Base-by-base conservation (phyloP, 371 early-diverging fungal species). In the Actinomucor elegans region DNA sequence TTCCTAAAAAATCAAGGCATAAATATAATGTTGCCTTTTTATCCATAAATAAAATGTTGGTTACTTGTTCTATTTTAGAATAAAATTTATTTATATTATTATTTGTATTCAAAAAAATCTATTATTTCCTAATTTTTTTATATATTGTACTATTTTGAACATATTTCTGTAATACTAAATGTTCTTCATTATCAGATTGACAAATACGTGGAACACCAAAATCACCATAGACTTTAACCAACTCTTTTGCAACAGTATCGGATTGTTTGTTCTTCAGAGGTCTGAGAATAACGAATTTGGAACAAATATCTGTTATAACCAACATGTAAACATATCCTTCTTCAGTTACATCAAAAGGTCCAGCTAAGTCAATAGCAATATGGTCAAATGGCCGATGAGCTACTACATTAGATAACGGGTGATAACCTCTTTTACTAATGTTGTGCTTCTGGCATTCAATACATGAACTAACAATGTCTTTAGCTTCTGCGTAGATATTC, bases 131-230 rank as follows among this genome's bases (percentile, higher is more conserved):
- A n/a, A n/a, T n/a, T n/a, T n/a, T n/a, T n/a, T n/a, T n/a, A n/a
- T n/a, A n/a, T n/a, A n/a, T n/a, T n/a, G n/a, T n/a, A n/a, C n/a
- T n/a, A n/a, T n/a, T n/a, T n/a, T n/a, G n/a, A n/a, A n/a, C n/a
- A n/a, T n/a, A n/a, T n/a, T n/a, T n/a, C n/a, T n/a, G n/a, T n/a
- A n/a, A n/a, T n/a, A n/a, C n/a, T n/a, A n/a, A n/a, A n/a, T n/a
- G n/a, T n/a, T n/a, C n/a, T 5, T 66, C 73, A 48, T 66, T 66
- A 47, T 73, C 69, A 15, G 34, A 32, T 56, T 62, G 62, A 3
- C 59, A 28, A 5, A 12, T 31, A 2, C 17, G 3, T 2, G 15
- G 8, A 4, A 20, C 4, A 1, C 45, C 53, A 11, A 14, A 52
- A 10, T 21, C 32, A 26, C 27, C 4, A 10, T 35, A 35, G 15